phyloP scores from a whole-genome alignment of 805 yeast genomes.

The Maudiozyma pseudohumilis region DNA sequence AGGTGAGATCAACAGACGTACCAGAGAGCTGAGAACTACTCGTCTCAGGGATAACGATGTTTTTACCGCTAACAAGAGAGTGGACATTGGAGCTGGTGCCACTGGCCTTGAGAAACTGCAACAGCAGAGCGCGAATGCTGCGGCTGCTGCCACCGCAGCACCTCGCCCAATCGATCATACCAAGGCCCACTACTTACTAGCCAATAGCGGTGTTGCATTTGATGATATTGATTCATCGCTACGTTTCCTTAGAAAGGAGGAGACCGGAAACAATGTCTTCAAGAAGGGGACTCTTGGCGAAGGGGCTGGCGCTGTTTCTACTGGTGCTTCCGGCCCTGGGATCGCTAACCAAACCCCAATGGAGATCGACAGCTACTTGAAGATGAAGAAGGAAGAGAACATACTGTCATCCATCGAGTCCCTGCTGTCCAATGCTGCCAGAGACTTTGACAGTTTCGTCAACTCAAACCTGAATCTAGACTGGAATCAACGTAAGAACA shows the following conservation, averaged over 20 bases:
- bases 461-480: conserved; percentile 65
- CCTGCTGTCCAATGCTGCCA: conserved; percentile 59
- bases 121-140: not conserved
- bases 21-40: conserved; percentile 40
- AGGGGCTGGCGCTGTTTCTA: not conserved
- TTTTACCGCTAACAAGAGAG: not conserved
- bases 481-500: conserved; percentile 73
- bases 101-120: not conserved
- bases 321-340: not conserved
- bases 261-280: not conserved
- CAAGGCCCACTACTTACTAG: conserved; percentile 78
- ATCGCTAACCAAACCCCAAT: not conserved
- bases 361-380: conserved; percentile 56
- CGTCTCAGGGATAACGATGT: not conserved
- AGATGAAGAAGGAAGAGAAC: conserved; percentile 69
- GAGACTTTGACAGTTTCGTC: conserved; percentile 73
- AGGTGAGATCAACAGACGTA: conserved; percentile 63
- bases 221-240: conserved; percentile 68
- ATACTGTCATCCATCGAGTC: conserved; percentile 76
- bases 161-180: conserved; percentile 36
- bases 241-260: conserved; percentile 20
- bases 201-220: conserved; percentile 79
- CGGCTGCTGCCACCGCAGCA: too few species aligned
- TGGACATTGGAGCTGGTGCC: too few species aligned
- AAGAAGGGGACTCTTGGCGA: not conserved